A percentile compares a stretch with the other conserved stretches of the same genome.
phyloP scores from a whole-genome alignment of 2,329 filamentous ascomycete genomes.

The Fusarium palustre region DNA sequence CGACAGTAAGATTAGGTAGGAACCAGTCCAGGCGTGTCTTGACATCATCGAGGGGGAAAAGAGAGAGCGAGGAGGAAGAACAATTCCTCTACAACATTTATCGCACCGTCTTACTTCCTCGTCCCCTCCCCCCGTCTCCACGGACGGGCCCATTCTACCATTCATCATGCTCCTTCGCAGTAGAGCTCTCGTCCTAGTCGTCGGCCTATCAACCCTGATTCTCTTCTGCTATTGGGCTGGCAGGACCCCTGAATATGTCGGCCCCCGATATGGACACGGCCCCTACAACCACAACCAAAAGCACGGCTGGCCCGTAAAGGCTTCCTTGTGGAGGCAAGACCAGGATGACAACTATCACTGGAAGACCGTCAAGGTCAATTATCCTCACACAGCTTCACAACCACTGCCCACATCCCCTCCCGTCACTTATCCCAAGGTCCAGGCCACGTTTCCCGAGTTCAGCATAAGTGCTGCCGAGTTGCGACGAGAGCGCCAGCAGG shows the following conservation, averaged over 20 bases:
- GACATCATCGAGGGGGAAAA: constrained; percentile 8
- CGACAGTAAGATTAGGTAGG: constrained; percentile 18
- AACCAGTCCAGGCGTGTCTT: constrained; percentile 1
- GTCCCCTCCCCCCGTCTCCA: not conserved
- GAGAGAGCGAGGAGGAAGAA: not conserved
- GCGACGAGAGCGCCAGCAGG: constrained; percentile 53
- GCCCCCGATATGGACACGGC: constrained; percentile 35
- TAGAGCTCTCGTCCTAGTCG: constrained; percentile 37
- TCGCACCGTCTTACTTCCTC: not conserved
- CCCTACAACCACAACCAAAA: constrained; percentile 39
- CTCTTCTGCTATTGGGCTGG: constrained; percentile 41
- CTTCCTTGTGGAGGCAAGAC: constrained; percentile 40
- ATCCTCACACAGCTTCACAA: constrained; percentile 46
- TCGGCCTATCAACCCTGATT: constrained; percentile 35
- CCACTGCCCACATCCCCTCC: constrained; percentile 49
- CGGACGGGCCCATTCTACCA: constrained; percentile 24
- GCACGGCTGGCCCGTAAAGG: constrained; percentile 39
- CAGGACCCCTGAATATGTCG: constrained; percentile 27
- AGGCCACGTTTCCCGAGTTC: constrained; percentile 49
- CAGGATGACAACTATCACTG: constrained; percentile 47
- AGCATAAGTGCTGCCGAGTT: constrained; percentile 37
- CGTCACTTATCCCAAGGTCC: constrained; percentile 50
- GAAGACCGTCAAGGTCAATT: constrained; percentile 45
- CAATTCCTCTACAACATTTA: constrained; percentile 5
- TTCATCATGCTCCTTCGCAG: constrained; percentile 42